A percentile compares a stretch with the other conserved stretches of the same genome.
Evolutionary conservation across 257 asterid genomes (phyloP).

Genomic region (Linaria vulgaris): DNA sequence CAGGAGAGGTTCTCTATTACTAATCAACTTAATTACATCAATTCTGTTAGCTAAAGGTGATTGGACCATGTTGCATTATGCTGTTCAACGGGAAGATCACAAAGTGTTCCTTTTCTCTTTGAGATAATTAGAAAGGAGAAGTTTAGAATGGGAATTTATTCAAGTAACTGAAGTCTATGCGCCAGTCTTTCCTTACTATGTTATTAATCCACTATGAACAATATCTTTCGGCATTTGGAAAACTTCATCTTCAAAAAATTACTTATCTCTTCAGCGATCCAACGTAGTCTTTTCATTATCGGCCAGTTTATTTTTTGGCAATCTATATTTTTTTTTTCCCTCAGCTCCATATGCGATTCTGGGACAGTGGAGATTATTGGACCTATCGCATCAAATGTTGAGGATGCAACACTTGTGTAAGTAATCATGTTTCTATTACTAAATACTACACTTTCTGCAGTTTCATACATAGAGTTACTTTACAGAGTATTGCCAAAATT

Average conservation of each 20-base stretch:
- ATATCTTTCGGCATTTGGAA: not conserved
- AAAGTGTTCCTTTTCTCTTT: not conserved
- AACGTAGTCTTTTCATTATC: not conserved
- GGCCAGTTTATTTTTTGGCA: constrained; percentile 16
- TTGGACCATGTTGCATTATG: constrained; percentile 3
- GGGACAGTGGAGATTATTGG: constrained; percentile 96
- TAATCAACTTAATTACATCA: not conserved
- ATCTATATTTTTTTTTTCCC: constrained; percentile 21
- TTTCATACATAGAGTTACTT: constrained; percentile 10
- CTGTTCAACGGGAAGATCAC: not conserved
- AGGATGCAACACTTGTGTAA: constrained; percentile 91
- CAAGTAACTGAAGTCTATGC: constrained; percentile 8
- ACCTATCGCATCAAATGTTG: constrained; percentile 81
- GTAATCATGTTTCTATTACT: constrained; percentile 33
- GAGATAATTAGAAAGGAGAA: not conserved
- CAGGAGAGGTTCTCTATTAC: not conserved
- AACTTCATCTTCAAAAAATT: not conserved
- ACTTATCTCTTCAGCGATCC: too few species aligned
- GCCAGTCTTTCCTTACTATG: not conserved
- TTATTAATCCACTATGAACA: constrained; percentile 8
- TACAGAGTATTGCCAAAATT: not conserved
- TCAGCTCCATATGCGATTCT: constrained; percentile 77
- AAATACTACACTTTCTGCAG: constrained; percentile 3
- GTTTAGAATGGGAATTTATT: constrained; percentile 10
- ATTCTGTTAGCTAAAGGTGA: not conserved